Base-by-base conservation (phyloP, 208 protist genomes). In the Leishmania guyanensis region DNA sequence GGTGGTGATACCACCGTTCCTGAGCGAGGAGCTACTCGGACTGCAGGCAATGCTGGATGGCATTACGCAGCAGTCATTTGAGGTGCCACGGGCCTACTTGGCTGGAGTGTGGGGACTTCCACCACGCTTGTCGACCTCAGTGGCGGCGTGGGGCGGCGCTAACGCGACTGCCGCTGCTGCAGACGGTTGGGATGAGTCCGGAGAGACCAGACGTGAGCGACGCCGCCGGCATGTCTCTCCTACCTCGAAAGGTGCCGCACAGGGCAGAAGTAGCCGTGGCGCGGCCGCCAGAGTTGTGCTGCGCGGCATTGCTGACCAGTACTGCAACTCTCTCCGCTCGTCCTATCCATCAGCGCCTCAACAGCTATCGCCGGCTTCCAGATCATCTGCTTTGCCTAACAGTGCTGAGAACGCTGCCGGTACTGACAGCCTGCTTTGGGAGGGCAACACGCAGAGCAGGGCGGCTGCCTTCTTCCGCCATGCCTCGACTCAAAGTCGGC, bases 1-100 rank as follows among this genome's bases (percentile, higher is more conserved):
- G 33, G 86, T 95, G 50, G 65, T 84, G 39, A 81, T 97, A 64
- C 94, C 94, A 17, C 81, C 90, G 78, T 93, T 97, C 53, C 82
- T 97, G 22, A 70, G 84, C 54, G 94, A 97, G 81, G 91, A 96
- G 83, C 86, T 97, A 60, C 80, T 82, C 3, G 87, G 79, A 39
- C 68, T 97, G 64, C 82, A 88, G 69, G 93, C 89, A 48, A 78
- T 86, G 54, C 69, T 94, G 77, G 92, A 97, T 62, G 80, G 90
- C 54, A 86, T 97, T 75, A 95, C 91, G 39, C 82, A 92, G 69
- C 93, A 96, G 82, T 89, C 89, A 51, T 96, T 97, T 74, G 77
- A 77, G 62, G 65, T 75, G 10, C 84, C 84, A 39, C 65, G 65
- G 50, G 68, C 83, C 16, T 81, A 81, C 62, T 72, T 78, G 9